These are phyloP conservation scores for Amphirosellinia nigrospora DNA, from an alignment of 495 filamentous ascomycete genomes.

Conservation along the genomic window DNA sequence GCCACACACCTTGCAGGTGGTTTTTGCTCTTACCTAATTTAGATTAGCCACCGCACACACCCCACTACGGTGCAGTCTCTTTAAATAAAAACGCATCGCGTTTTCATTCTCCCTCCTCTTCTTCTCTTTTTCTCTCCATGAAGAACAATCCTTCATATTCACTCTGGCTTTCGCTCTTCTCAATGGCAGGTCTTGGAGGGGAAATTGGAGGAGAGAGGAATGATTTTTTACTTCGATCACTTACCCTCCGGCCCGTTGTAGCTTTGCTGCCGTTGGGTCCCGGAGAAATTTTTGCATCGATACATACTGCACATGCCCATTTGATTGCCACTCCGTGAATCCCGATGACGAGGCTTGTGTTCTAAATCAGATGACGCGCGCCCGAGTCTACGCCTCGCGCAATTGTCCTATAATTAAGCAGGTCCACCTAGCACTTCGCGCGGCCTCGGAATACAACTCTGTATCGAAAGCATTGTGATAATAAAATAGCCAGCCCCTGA, in stretches of 20 bases:
- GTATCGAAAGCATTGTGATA: too few relatives aligned
- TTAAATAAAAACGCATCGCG: slow-evolving; percentile 8
- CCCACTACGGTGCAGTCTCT: background rate
- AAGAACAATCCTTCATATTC: slow-evolving; percentile 76
- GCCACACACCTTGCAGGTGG: background rate
- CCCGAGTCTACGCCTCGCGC: background rate
- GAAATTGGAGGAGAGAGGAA: slow-evolving; percentile 76
- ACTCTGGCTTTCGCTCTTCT: slow-evolving; percentile 69
- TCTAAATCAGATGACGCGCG: too few relatives aligned
- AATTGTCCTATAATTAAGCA: too few relatives aligned
- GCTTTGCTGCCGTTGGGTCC: slow-evolving; percentile 44
- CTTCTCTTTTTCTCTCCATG: slow-evolving; percentile 56
- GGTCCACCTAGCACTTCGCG: too few relatives aligned
- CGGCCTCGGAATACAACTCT: too few relatives aligned
- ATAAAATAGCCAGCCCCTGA: too few relatives aligned
- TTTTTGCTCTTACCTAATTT: background rate
- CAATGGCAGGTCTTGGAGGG: slow-evolving; percentile 71
- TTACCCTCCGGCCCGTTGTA: slow-evolving; percentile 57
- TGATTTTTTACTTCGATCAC: slow-evolving; percentile 45
- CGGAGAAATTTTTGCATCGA: slow-evolving; percentile 55
- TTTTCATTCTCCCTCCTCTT: slow-evolving; percentile 4
- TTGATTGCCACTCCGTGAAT: background rate
- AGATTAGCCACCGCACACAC: background rate
- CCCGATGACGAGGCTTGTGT: background rate
- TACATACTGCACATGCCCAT: slow-evolving; percentile 36